Evolutionary conservation across 2,329 filamentous ascomycete genomes (phyloP).

Genomic region (Cryphonectria nitschkei): DNA sequence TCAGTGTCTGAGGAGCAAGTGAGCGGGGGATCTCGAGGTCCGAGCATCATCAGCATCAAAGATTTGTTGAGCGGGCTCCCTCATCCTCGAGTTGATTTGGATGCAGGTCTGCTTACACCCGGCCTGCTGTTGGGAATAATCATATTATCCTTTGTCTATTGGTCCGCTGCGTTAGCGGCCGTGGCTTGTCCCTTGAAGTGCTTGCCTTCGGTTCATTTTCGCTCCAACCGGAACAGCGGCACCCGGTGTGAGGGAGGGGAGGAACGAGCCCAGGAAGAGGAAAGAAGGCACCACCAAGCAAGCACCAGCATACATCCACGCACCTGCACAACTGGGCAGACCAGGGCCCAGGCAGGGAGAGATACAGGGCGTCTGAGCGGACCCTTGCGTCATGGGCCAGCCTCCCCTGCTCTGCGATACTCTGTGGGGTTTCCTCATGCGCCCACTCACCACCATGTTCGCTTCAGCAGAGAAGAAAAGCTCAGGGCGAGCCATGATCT

Average conservation of each 20-base stretch:
- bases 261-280: too few species aligned
- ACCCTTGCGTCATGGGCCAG: conserved; percentile 10
- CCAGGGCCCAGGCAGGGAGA: neutral
- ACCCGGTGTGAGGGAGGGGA: neutral
- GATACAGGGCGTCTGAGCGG: neutral
- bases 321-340: neutral
- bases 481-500: conserved; percentile 1
- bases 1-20: neutral
- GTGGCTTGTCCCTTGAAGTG: neutral
- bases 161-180: neutral
- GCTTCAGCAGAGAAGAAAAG: neutral
- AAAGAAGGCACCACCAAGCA: neutral
- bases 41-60: neutral
- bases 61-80: conserved; percentile 16
- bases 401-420: conserved; percentile 1
- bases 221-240: conserved; percentile 1
- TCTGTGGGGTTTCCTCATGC: conserved; percentile 4
- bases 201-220: neutral
- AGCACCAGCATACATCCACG: too few species aligned
- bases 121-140: conserved; percentile 13
- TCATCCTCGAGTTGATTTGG: neutral
- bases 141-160: neutral
- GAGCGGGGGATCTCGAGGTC: neutral
- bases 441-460: neutral
- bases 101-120: conserved; percentile 23